phyloP scores from a whole-genome alignment of 768 basidiomycete species.

The Phanerodontia chrysosporium region DNA sequence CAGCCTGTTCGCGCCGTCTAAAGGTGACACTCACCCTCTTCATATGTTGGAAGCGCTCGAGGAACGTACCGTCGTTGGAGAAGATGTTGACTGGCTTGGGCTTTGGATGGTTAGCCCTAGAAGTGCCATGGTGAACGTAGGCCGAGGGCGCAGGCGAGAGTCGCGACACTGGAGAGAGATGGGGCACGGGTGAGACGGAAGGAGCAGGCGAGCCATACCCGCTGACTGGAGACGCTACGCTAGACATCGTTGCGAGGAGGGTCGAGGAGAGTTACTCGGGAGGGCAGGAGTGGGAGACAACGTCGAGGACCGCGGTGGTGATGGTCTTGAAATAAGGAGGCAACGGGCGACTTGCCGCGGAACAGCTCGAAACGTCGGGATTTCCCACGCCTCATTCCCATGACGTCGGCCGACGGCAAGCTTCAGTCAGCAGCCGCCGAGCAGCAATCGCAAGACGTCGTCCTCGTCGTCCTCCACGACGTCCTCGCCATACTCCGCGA shows the following conservation, averaged over 20 bases:
- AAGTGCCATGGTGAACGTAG: conserved; percentile 1
- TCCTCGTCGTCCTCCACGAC: neutral
- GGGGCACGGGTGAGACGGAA: conserved; percentile 21
- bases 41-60: conserved; percentile 56
- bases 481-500: neutral
- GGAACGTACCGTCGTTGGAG: conserved; percentile 65
- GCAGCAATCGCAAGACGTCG: neutral
- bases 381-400: neutral
- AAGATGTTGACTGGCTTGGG: conserved; percentile 57
- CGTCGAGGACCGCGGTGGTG: neutral
- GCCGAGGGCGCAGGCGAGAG: neutral
- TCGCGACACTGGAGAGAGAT: neutral
- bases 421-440: neutral
- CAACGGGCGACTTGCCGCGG: neutral
- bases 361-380: neutral
- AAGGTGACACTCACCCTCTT: conserved; percentile 44
- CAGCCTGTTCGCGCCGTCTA: neutral
- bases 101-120: conserved; percentile 26
- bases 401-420: neutral
- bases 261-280: neutral
- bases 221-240: conserved; percentile 18
- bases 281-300: neutral
- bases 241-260: conserved; percentile 15
- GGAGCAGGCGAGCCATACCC: conserved; percentile 27
- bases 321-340: neutral